Percentiles rank a stretch among this genome's conserved stretches.
These are phyloP conservation scores for Boletus sensibilis DNA, from an alignment of 768 basidiomycete species.

Conservation along the genomic window DNA sequence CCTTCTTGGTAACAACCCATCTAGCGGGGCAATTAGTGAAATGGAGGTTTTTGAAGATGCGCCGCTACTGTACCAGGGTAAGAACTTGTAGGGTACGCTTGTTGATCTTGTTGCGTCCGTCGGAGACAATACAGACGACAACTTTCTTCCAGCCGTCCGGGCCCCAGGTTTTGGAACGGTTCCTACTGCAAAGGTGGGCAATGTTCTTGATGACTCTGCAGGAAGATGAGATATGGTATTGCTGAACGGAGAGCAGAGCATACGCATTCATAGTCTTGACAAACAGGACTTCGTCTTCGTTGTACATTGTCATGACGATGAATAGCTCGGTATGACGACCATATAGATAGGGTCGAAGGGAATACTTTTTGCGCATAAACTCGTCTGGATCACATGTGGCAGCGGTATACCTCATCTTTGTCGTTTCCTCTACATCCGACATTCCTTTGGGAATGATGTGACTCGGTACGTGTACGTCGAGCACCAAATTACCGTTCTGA, in stretches of 20 bases:
- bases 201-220: constrained; percentile 82
- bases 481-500: constrained; percentile 78
- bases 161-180: constrained; percentile 80
- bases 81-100: constrained; percentile 89
- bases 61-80: constrained; percentile 53
- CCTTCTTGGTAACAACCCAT: constrained; percentile 91
- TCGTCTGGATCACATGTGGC: constrained; percentile 90
- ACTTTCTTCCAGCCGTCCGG: constrained; percentile 88
- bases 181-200: constrained; percentile 70
- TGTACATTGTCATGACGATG: constrained; percentile 97
- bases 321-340: constrained; percentile 87
- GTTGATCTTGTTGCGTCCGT: constrained; percentile 84
- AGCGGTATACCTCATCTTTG: constrained; percentile 85
- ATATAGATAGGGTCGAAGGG: constrained; percentile 74
- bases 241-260: constrained; percentile 27
- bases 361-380: constrained; percentile 75
- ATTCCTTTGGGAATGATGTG: constrained; percentile 72
- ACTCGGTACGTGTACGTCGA: constrained; percentile 78
- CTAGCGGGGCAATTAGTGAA: constrained; percentile 33
- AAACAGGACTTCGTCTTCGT: constrained; percentile 84
- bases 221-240: constrained; percentile 10
- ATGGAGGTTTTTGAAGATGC: background rate
- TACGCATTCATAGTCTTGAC: constrained; percentile 82
- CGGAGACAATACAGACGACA: constrained; percentile 84
- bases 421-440: constrained; percentile 66